A percentile compares a stretch with the other conserved stretches of the same genome.
phyloP scores from a whole-genome alignment of 352 stramenopile genomes.

The Plasmopara halstedii region DNA sequence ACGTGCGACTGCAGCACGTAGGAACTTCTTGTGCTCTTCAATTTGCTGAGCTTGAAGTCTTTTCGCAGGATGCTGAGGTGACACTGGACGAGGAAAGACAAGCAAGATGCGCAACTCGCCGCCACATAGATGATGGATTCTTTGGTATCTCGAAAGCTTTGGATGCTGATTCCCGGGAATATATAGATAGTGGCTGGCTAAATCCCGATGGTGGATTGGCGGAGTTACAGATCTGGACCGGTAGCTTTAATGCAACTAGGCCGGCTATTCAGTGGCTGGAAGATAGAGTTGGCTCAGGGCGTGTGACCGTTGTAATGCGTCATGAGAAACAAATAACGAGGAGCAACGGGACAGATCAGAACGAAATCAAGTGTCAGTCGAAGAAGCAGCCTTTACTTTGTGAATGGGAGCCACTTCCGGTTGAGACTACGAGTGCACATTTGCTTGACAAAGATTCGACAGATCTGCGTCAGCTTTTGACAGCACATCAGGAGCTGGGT shows the following conservation, averaged over 20 bases:
- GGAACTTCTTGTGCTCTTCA: constrained; percentile 31
- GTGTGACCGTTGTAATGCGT: constrained; percentile 22
- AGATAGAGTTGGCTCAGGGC: constrained; percentile 2
- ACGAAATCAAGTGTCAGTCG: neutral
- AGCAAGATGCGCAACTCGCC: neutral
- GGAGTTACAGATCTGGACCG: constrained; percentile 57
- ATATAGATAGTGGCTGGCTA: constrained; percentile 60
- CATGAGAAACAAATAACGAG: constrained; percentile 16
- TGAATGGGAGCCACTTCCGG: constrained; percentile 20
- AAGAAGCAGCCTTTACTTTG: constrained; percentile 4
- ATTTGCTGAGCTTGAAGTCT: constrained; percentile 63
- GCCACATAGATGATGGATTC: constrained; percentile 42
- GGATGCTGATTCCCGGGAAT: constrained; percentile 34
- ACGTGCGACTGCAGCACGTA: constrained; percentile 55
- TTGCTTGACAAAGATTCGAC: constrained; percentile 46
- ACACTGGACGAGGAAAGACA: neutral
- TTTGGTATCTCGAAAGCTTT: constrained; percentile 37
- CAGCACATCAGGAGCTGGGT: constrained; percentile 15
- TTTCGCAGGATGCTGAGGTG: constrained; percentile 15
- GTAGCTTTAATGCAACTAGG: constrained; percentile 45
- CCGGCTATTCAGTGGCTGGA: constrained; percentile 49
- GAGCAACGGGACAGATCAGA: neutral
- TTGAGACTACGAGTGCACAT: constrained; percentile 26
- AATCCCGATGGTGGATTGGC: constrained; percentile 24
- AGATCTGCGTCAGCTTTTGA: constrained; percentile 28